A percentile compares a stretch with the other conserved stretches of the same genome.
Conservation (phyloP, 345 rosid genomes). For the Abelmoschus esculentus region DNA sequence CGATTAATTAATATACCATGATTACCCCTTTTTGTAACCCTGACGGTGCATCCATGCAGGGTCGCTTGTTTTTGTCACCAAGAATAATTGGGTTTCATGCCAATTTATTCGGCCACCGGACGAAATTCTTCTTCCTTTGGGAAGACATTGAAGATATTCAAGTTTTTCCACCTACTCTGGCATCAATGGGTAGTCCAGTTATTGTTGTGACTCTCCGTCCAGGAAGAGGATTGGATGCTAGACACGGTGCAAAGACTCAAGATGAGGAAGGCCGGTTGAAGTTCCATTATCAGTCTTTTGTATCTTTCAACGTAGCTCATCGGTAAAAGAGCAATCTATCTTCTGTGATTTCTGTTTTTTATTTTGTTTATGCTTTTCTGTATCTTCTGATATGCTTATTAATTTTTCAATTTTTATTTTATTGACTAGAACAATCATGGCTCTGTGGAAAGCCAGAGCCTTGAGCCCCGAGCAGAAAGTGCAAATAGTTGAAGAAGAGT, state of each 20-base stretch:
- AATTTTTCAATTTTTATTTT: conserved; percentile 6
- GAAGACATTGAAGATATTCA: conserved; percentile 88
- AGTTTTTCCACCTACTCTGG: conserved; percentile 66
- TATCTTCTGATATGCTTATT: not conserved
- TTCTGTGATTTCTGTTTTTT: not conserved
- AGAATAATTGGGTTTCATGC: conserved; percentile 89
- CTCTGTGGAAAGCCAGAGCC: conserved; percentile 88
- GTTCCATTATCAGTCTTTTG: conserved; percentile 90
- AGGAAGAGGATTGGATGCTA: conserved; percentile 81
- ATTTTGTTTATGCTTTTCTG: not conserved
- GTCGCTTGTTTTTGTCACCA: conserved; percentile 85
- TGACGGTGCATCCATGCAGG: conserved; percentile 41
- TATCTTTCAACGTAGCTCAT: conserved; percentile 77
- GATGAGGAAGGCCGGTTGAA: conserved; percentile 93
- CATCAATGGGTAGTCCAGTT: conserved; percentile 92
- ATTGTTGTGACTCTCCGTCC: conserved; percentile 68
- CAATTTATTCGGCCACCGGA: conserved; percentile 81
- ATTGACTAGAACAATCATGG: conserved; percentile 80
- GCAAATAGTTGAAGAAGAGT: conserved; percentile 82
- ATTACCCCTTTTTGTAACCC: conserved; percentile 3
- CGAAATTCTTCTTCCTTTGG: conserved; percentile 94
- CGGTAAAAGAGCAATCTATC: conserved; percentile 43
- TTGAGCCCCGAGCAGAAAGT: conserved; percentile 94
- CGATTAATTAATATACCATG: conserved; percentile 1
- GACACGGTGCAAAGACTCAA: conserved; percentile 75